Percentiles rank a stretch among this genome's conserved stretches.
These are phyloP conservation scores for Heterotrichella gracilis DNA, from an alignment of 352 stramenopile species.

Conservation along the genomic window DNA sequence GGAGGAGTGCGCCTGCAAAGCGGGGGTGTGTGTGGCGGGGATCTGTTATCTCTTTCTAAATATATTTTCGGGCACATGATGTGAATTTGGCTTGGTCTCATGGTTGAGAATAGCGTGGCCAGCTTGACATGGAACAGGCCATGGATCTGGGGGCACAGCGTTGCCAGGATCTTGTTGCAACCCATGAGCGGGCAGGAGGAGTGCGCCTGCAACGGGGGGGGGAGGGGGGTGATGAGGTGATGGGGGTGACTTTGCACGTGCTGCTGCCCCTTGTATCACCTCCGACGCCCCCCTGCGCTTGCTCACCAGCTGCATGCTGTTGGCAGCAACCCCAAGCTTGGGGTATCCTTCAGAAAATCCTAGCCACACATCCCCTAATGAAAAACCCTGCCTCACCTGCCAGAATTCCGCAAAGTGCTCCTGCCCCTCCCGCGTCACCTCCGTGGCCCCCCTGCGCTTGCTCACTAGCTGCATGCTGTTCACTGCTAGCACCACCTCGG, in stretches of 20 bases:
- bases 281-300: constrained; percentile 35
- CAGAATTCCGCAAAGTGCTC: constrained; percentile 53
- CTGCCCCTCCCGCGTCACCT: constrained; percentile 29
- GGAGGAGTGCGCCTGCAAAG: constrained; percentile 19
- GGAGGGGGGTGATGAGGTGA: too few relatives aligned
- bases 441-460: constrained; percentile 37
- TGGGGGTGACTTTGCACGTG: too few relatives aligned
- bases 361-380: too few relatives aligned
- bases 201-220: constrained; percentile 19
- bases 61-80: too few relatives aligned
- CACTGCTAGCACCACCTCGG: constrained; percentile 33
- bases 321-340: constrained; percentile 29
- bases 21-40: too few relatives aligned
- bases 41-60: too few relatives aligned
- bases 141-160: constrained; percentile 66
- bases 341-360: too few relatives aligned
- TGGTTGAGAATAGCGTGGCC: constrained; percentile 43
- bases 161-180: constrained; percentile 51
- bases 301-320: constrained; percentile 31
- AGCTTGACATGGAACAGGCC: constrained; percentile 60
- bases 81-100: too few relatives aligned
- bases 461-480: constrained; percentile 31
- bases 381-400: constrained; percentile 27
- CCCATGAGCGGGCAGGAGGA: constrained; percentile 29
- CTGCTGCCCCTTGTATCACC: constrained; percentile 34